These are phyloP conservation scores for Globisporangium cylindrosporum DNA, from an alignment of 352 stramenopile species.

Conservation along the genomic window DNA sequence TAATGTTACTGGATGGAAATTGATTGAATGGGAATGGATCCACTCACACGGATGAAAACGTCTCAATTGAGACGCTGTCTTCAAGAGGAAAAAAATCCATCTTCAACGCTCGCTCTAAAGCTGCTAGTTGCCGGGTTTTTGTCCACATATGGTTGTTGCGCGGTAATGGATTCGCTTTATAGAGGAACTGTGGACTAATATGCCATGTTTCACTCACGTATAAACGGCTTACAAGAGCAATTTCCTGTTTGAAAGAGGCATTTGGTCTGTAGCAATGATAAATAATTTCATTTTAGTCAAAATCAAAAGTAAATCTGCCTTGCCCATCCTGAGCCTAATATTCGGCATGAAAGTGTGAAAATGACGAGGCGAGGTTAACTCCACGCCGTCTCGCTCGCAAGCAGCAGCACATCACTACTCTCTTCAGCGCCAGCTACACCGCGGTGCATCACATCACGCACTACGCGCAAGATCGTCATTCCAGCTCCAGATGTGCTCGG, in stretches of 20 bases:
- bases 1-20: neutral
- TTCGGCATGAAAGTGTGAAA: neutral
- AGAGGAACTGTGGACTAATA: neutral
- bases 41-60: neutral
- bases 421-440: neutral
- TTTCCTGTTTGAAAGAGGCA: neutral
- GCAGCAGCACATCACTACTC: neutral
- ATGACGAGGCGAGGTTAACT: neutral
- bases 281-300: neutral
- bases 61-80: neutral
- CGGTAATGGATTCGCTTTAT: neutral
- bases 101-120: neutral
- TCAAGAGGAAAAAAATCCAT: neutral
- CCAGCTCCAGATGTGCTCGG: neutral
- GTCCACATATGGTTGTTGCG: neutral
- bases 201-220: too few species aligned
- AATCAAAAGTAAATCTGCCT: neutral
- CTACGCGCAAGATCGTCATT: neutral
- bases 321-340: neutral
- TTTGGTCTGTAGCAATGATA: neutral
- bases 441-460: neutral
- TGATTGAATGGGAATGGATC: neutral
- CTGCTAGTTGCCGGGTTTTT: neutral
- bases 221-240: neutral
- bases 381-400: neutral